Conservation (phyloP, 441 rosid genomes). For the Aquilaria agallochum region DNA sequence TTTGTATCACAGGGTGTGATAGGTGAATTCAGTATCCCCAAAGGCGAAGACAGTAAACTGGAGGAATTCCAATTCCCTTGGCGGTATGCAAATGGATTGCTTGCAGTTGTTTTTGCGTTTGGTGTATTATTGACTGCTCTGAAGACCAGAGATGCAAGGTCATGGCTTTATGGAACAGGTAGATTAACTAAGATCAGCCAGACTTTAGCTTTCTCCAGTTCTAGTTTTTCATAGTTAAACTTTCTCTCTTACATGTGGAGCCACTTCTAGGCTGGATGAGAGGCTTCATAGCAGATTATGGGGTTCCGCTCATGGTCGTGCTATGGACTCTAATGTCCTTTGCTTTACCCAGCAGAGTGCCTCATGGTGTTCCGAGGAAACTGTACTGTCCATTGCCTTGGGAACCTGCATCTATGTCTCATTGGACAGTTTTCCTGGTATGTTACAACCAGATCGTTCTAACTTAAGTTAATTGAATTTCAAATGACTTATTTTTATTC, state of each 20-base stretch:
- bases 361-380: constrained; percentile 76
- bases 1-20: constrained; percentile 57
- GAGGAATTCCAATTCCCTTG: constrained; percentile 65
- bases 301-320: constrained; percentile 77
- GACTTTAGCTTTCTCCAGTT: not conserved
- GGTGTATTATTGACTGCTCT: constrained; percentile 63
- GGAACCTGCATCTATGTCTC: constrained; percentile 56
- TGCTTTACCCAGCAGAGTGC: constrained; percentile 43
- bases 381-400: constrained; percentile 68
- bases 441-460: not conserved
- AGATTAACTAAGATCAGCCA: constrained; percentile 3
- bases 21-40: constrained; percentile 60
- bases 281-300: constrained; percentile 72
- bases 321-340: constrained; percentile 63
- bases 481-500: too few relatives aligned
- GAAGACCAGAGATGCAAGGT: constrained; percentile 66
- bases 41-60: constrained; percentile 37
- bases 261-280: constrained; percentile 59
- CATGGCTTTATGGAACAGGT: constrained; percentile 84
- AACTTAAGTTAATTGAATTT: too few relatives aligned
- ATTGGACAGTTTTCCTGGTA: constrained; percentile 85
- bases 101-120: constrained; percentile 63
- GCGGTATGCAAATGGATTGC: constrained; percentile 76
- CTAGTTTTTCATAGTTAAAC: not conserved
- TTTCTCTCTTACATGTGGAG: not conserved